Evolutionary conservation across 495 filamentous ascomycete genomes (phyloP).

Genomic region (Penicillium goetzii): DNA sequence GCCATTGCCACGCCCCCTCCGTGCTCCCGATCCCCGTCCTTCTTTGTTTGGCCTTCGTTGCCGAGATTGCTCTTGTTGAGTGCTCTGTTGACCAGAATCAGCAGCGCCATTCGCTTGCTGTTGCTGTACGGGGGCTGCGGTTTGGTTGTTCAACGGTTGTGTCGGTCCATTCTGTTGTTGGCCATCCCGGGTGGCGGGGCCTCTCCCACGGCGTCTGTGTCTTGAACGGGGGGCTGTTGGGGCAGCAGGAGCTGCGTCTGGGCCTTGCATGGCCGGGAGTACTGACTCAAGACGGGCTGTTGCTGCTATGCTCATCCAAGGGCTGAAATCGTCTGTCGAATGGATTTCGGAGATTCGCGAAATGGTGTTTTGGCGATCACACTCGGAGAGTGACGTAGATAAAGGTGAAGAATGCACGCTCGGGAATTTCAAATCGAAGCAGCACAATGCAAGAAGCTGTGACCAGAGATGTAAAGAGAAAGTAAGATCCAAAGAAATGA

Average conservation of each 20-base stretch:
- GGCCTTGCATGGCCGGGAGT: constrained; percentile 29
- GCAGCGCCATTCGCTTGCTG: constrained; percentile 12
- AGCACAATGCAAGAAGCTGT: background rate
- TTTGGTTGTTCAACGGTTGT: constrained; percentile 14
- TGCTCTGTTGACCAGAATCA: constrained; percentile 11
- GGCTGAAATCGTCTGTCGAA: background rate
- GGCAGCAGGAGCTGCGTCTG: constrained; percentile 17
- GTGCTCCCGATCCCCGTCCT: constrained; percentile 45
- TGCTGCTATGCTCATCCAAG: constrained; percentile 7
- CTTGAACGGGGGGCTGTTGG: constrained; percentile 35
- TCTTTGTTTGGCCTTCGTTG: constrained; percentile 40
- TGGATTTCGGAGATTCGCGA: background rate
- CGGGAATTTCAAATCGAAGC: background rate
- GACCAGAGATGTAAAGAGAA: background rate
- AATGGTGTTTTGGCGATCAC: background rate
- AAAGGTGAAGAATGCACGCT: background rate
- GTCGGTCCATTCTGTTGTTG: constrained; percentile 19
- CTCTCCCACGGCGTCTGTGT: constrained; percentile 40
- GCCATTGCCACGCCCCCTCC: constrained; percentile 33
- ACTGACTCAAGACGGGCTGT: no score
- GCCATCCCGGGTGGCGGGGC: constrained; percentile 33
- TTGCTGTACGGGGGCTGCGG: constrained; percentile 15
- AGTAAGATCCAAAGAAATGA: constrained; percentile 7
- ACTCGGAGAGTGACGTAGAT: background rate
- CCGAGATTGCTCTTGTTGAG: constrained; percentile 22